Evolutionary conservation across 192 early-diverging fungal genomes (phyloP).

Genomic region (Backusella luteola): DNA sequence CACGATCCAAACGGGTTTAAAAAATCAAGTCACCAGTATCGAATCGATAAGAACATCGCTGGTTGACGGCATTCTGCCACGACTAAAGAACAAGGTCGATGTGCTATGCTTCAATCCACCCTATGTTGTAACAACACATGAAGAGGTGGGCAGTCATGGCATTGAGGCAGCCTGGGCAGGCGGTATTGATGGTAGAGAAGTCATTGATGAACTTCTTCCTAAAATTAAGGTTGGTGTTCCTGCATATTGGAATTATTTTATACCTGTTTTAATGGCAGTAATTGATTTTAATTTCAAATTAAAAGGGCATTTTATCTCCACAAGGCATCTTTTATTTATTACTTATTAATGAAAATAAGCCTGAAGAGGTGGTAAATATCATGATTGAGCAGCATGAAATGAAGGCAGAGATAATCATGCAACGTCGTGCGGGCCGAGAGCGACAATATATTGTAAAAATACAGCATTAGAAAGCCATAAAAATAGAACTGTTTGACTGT

Average conservation of each 20-base stretch:
- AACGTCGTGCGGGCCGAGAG: slow-evolving; percentile 56
- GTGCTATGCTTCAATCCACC: slow-evolving; percentile 93
- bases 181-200: slow-evolving; percentile 84
- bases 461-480: slow-evolving; percentile 8
- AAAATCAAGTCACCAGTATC: slow-evolving; percentile 54
- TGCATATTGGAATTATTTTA: not conserved
- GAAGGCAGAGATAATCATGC: slow-evolving; percentile 39
- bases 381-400: slow-evolving; percentile 55
- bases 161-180: slow-evolving; percentile 94
- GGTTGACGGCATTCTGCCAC: slow-evolving; percentile 47
- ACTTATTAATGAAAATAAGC: slow-evolving; percentile 82
- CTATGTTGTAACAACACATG: slow-evolving; percentile 83
- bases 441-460: slow-evolving; percentile 57
- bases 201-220: slow-evolving; percentile 79
- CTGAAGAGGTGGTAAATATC: slow-evolving; percentile 68
- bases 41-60: slow-evolving; percentile 70
- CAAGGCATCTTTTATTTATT: slow-evolving; percentile 85
- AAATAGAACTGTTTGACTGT: not conserved
- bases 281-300: not conserved
- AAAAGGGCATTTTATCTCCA: slow-evolving; percentile 59
- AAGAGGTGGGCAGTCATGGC: slow-evolving; percentile 69
- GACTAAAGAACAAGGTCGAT: slow-evolving; percentile 63
- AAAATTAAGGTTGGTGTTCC: slow-evolving; percentile 53
- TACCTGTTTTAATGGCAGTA: not conserved
- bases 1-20: slow-evolving; percentile 60